A percentile compares a stretch with the other conserved stretches of the same genome.
phyloP scores from a whole-genome alignment of 2,329 filamentous ascomycete genomes.

The Colletotrichum liaoningense region DNA sequence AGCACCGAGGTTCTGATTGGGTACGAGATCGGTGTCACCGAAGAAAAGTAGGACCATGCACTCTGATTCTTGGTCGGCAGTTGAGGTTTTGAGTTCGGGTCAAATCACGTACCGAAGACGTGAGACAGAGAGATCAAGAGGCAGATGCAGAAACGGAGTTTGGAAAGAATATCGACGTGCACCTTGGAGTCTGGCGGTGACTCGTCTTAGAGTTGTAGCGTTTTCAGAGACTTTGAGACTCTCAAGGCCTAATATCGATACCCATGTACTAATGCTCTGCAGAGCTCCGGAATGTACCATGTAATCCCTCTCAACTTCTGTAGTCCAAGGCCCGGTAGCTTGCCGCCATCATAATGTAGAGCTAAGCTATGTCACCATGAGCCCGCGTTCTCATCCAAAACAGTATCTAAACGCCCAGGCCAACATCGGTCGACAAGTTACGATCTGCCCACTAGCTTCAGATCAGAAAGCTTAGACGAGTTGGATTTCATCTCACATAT shows the following conservation, averaged over 20 bases:
- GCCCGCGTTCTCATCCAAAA: no score
- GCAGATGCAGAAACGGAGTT: not conserved
- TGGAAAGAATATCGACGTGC: not conserved
- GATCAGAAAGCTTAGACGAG: no score
- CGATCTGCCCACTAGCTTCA: no score
- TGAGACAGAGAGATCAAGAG: not conserved
- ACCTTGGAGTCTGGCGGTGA: not conserved
- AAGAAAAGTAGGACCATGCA: constrained; percentile 20
- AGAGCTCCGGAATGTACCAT: not conserved
- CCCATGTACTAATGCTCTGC: not conserved
- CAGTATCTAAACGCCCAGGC: no score
- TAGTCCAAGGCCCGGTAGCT: not conserved
- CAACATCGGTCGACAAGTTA: no score
- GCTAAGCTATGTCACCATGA: no score
- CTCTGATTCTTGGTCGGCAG: not conserved
- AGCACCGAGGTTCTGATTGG: constrained; percentile 92
- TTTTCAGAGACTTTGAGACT: not conserved
- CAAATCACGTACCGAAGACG: not conserved
- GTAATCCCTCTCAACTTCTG: not conserved
- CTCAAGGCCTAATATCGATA: not conserved
- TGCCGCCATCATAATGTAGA: no score
- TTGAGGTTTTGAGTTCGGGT: not conserved
- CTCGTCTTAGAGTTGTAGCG: not conserved
- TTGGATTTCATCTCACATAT: no score
- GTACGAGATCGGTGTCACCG: constrained; percentile 79